Percentiles rank a stretch among this genome's conserved stretches.
phyloP scores from a whole-genome alignment of 2,329 filamentous ascomycete species.

The Penicillium hesseltinei region DNA sequence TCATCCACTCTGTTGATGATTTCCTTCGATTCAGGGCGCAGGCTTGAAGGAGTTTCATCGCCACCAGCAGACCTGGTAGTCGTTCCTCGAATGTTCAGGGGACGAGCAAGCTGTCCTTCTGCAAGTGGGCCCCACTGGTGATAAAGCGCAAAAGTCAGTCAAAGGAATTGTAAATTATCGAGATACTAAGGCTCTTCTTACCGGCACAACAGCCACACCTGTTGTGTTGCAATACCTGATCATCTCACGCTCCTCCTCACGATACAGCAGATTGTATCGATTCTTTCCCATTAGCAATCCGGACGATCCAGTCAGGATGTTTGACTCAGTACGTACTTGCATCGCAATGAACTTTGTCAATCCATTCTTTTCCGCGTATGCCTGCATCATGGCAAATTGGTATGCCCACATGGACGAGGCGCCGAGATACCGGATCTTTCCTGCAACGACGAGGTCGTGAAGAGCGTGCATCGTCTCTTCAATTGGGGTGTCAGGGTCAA shows the following conservation, averaged over 20 bases:
- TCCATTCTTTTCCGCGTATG: slow-evolving; percentile 53
- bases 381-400: slow-evolving; percentile 47
- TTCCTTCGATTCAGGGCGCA: slow-evolving; percentile 3
- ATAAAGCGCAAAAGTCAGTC: neutral
- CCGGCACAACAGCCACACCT: slow-evolving; percentile 6
- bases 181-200: neutral
- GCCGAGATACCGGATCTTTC: slow-evolving; percentile 37
- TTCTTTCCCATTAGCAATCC: neutral
- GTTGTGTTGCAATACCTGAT: slow-evolving; percentile 5
- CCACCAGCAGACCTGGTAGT: neutral
- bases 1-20: slow-evolving; percentile 16
- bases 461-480: slow-evolving; percentile 52
- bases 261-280: slow-evolving; percentile 8
- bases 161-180: neutral
- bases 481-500: slow-evolving; percentile 46
- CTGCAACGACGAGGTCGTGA: slow-evolving; percentile 39
- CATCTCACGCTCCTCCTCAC: slow-evolving; percentile 18
- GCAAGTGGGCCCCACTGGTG: slow-evolving; percentile 2
- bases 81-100: neutral
- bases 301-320: slow-evolving; percentile 23
- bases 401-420: slow-evolving; percentile 34
- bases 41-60: neutral
- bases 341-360: slow-evolving; percentile 62
- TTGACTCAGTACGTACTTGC: slow-evolving; percentile 37
- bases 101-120: slow-evolving; percentile 3